A percentile compares a stretch with the other conserved stretches of the same genome.
These are phyloP conservation scores for Clarireedia paspali DNA, from an alignment of 2,329 filamentous ascomycete genomes.

Conservation along the genomic window DNA sequence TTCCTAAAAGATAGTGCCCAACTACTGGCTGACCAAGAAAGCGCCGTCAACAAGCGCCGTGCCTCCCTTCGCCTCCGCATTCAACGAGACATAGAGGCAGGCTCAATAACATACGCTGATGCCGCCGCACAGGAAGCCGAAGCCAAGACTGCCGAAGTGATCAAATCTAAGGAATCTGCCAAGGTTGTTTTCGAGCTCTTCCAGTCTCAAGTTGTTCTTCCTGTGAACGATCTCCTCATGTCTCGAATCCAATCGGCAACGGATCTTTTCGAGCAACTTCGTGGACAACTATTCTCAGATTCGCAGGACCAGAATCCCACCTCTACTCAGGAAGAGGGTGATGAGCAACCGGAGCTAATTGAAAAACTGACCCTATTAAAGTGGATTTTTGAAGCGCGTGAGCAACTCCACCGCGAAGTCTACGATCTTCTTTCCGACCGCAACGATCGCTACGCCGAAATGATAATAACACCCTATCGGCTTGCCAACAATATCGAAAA, in stretches of 20 bases:
- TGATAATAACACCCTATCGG: constrained; percentile 75
- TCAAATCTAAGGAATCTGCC: constrained; percentile 61
- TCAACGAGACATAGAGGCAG: constrained; percentile 68
- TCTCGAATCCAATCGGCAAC: constrained; percentile 67
- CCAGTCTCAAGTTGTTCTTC: constrained; percentile 74
- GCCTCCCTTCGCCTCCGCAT: constrained; percentile 66
- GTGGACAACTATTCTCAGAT: constrained; percentile 64
- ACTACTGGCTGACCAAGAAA: constrained; percentile 46
- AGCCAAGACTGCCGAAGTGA: constrained; percentile 61
- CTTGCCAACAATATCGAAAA: constrained; percentile 72
- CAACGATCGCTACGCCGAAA: constrained; percentile 76
- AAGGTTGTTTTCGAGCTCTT: constrained; percentile 80
- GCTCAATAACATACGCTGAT: constrained; percentile 74
- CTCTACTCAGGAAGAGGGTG: constrained; percentile 86
- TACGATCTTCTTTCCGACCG: constrained; percentile 80
- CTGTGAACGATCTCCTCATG: constrained; percentile 72
- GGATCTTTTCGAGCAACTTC: constrained; percentile 68
- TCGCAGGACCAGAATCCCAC: constrained; percentile 60
- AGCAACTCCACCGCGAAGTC: constrained; percentile 74
- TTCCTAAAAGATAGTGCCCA: constrained; percentile 50
- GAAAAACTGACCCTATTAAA: constrained; percentile 93
- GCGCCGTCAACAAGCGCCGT: constrained; percentile 44
- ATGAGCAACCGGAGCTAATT: constrained; percentile 86
- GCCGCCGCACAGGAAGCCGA: constrained; percentile 76
- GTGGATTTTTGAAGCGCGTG: constrained; percentile 94